Evolutionary conservation across 495 filamentous ascomycete genomes (phyloP), one percentile per base, ranked within the genome.

Genomic region (Emericellopsis terricola): DNA sequence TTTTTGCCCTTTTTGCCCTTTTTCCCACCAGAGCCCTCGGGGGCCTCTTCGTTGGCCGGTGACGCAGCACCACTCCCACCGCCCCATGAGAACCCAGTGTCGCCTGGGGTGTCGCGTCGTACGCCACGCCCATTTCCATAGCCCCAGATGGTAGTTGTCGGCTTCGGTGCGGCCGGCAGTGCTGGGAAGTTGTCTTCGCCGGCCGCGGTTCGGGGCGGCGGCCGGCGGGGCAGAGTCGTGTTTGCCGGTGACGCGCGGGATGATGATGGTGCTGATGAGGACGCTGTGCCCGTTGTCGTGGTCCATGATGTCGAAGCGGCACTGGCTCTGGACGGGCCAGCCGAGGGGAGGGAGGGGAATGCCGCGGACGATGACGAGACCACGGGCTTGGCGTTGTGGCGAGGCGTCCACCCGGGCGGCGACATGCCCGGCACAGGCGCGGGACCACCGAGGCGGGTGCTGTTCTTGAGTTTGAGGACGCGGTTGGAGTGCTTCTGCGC

Each of bases 1-100:
- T 87, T 87, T 52, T 82, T 79, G 40, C 69, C 73, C 55, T 81
- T 76, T 40, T 76, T 84, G 11, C 78, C 76, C 36, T 80, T 80
- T 53, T 81, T 82, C 9, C 78, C 81, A 0, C 67, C 66, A 8
- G 47, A 46, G 9, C 40, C 47, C 8, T 52, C 55, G 11, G 53
- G 60, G 3, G 47, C 44, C 5, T 43, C 53, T 15, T 37, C 40
- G n/a, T 39, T 45, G 11, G 24, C 37, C 6, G 33, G 17, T 23
- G 36, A 19, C 14, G 11, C 29, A 7, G 31, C 19, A 19, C 29
- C 19, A 8, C 24, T 34, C 14, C 30, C 41, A 11, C 46, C 47
- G 4, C 56, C 49, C 61, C 59, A 61, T 4, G 41, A 41, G 29
- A 60, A 65, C 8, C 59, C 50, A 0, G 56, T 60, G 8, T 55